Evolutionary conservation across 2,329 filamentous ascomycete species (phyloP).

Genomic region (Cytospora chrysosperma): DNA sequence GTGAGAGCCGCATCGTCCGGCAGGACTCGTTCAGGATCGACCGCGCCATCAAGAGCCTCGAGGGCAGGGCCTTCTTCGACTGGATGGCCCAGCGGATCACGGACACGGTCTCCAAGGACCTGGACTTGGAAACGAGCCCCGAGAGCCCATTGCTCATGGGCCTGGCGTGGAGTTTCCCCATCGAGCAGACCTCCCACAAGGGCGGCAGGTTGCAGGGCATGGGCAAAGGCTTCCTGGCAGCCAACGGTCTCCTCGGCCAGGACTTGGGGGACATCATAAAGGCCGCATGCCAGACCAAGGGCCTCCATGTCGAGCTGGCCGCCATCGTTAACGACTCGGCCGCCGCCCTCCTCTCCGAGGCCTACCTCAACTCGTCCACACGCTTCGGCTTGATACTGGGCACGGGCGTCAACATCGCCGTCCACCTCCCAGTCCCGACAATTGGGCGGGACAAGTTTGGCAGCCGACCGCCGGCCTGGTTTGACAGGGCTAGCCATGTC

Average conservation of each 20-base stretch:
- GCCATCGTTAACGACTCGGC: slow-evolving; percentile 68
- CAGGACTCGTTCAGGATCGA: slow-evolving; percentile 58
- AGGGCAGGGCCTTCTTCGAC: slow-evolving; percentile 62
- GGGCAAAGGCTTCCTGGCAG: slow-evolving; percentile 66
- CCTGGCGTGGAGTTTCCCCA: slow-evolving; percentile 68
- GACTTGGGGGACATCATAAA: slow-evolving; percentile 60
- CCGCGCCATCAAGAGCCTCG: slow-evolving; percentile 53
- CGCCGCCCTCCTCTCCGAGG: slow-evolving; percentile 64
- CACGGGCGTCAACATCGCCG: slow-evolving; percentile 66
- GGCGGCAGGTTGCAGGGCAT: slow-evolving; percentile 60
- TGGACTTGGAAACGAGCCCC: slow-evolving; percentile 37
- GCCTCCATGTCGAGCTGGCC: slow-evolving; percentile 55
- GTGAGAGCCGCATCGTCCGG: slow-evolving; percentile 52
- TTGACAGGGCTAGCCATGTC: slow-evolving; percentile 58
- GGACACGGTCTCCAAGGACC: slow-evolving; percentile 51
- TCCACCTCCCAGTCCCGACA: slow-evolving; percentile 58
- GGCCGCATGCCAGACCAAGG: slow-evolving; percentile 49
- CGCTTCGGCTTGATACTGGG: slow-evolving; percentile 65
- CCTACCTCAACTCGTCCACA: slow-evolving; percentile 58
- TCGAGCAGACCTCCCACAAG: slow-evolving; percentile 66
- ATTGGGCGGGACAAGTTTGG: slow-evolving; percentile 59
- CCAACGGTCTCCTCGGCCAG: slow-evolving; percentile 55
- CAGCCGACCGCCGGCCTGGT: slow-evolving; percentile 53
- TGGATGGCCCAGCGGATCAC: slow-evolving; percentile 65
- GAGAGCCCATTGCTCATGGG: slow-evolving; percentile 55